Conservation (phyloP, 495 filamentous ascomycete genomes). For the Viridothelium virens region DNA sequence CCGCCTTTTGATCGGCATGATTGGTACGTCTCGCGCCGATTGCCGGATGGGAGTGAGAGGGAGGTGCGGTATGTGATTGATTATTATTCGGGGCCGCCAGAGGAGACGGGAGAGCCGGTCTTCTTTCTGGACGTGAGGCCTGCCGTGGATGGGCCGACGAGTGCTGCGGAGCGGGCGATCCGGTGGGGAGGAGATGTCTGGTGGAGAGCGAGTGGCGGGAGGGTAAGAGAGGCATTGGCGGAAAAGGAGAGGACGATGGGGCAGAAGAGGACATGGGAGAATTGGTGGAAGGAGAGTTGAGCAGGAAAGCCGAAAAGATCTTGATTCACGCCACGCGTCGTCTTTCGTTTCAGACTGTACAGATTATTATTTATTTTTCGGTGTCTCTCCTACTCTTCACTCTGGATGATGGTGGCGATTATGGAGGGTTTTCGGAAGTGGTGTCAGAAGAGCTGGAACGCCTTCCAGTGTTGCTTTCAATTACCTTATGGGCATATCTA, state of each 20-base stretch:
- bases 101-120: slow-evolving; percentile 84
- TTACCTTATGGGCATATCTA: neutral
- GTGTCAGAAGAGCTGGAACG: neutral
- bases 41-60: slow-evolving; percentile 49
- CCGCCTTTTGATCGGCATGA: slow-evolving; percentile 98
- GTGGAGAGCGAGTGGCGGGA: slow-evolving; percentile 74
- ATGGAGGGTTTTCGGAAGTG: neutral
- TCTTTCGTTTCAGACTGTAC: neutral
- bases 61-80: slow-evolving; percentile 96
- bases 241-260: slow-evolving; percentile 18
- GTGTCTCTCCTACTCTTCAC: neutral
- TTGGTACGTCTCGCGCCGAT: slow-evolving; percentile 76
- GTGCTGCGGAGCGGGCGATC: slow-evolving; percentile 72
- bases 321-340: neutral
- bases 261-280: slow-evolving; percentile 2
- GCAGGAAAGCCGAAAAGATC: neutral
- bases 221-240: slow-evolving; percentile 30
- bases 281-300: slow-evolving; percentile 12
- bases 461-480: neutral
- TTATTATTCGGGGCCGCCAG: slow-evolving; percentile 83
- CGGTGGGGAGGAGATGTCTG: slow-evolving; percentile 91
- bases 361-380: neutral
- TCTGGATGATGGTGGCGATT: neutral
- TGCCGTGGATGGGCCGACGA: slow-evolving; percentile 73
- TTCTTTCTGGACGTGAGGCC: slow-evolving; percentile 97